phyloP scores from a whole-genome alignment of 78 protist species.

The Monocercomonoides exilis region DNA sequence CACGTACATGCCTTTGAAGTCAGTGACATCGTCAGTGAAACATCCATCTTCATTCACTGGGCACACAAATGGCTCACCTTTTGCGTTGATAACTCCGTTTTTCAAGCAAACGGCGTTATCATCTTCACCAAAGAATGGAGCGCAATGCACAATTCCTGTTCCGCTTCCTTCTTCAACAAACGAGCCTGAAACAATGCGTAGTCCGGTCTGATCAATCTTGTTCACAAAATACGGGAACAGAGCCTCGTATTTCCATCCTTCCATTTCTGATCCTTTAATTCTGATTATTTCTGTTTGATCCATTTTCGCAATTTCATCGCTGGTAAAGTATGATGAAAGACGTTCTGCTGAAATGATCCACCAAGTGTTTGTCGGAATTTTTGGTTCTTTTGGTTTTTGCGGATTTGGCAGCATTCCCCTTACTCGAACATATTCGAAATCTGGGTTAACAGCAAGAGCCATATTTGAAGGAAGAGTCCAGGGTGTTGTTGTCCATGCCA shows the following conservation, averaged over 20 bases:
- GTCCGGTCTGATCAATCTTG: background rate
- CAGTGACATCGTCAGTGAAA: slow-evolving; percentile 82
- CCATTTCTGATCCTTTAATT: slow-evolving; percentile 45
- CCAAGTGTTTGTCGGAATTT: background rate
- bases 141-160: slow-evolving; percentile 98
- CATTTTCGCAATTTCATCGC: background rate
- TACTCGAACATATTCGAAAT: slow-evolving; percentile 72
- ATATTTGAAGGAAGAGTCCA: slow-evolving; percentile 96
- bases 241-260: slow-evolving; percentile 75
- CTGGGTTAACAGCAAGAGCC: slow-evolving; percentile 80
- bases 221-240: slow-evolving; percentile 77
- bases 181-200: background rate
- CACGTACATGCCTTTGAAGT: slow-evolving; percentile 75
- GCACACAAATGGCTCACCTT: slow-evolving; percentile 60
- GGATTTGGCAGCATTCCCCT: background rate
- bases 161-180: slow-evolving; percentile 36
- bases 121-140: slow-evolving; percentile 99
- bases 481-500: slow-evolving; percentile 99
- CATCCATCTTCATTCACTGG: slow-evolving; percentile 93
- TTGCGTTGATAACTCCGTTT: slow-evolving; percentile 53
- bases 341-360: background rate
- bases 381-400: background rate
- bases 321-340: background rate
- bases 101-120: slow-evolving; percentile 88
- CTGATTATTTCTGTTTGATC: background rate